phyloP scores from a whole-genome alignment of 2,329 filamentous ascomycete species.

The Cadophora gregata region DNA sequence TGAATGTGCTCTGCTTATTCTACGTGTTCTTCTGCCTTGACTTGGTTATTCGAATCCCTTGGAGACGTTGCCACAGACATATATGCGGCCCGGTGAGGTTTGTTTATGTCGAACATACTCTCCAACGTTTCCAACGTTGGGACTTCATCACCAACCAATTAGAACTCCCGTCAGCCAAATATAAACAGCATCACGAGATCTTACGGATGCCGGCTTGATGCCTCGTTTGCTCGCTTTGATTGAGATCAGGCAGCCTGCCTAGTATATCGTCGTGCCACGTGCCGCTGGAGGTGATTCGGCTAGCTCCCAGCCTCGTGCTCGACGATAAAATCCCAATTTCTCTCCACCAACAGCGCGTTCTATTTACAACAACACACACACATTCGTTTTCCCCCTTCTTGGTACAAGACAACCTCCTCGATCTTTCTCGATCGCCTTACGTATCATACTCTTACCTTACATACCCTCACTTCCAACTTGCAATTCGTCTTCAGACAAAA shows the following conservation, averaged over 20 bases:
- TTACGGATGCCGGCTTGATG: conserved; percentile 10
- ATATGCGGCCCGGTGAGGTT: neutral
- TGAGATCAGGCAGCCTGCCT: neutral
- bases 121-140: neutral
- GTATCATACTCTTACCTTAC: conserved; percentile 16
- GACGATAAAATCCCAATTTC: conserved; percentile 8
- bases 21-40: neutral
- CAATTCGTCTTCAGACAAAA: conserved; percentile 21
- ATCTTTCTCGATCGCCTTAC: conserved; percentile 22
- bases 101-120: neutral
- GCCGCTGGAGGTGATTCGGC: conserved; percentile 4
- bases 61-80: neutral
- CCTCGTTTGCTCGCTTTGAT: conserved; percentile 3
- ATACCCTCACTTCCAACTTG: conserved; percentile 1
- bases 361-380: conserved; percentile 12
- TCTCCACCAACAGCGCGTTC: neutral
- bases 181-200: conserved; percentile 1
- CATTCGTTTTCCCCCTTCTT: conserved; percentile 17
- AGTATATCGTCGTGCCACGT: conserved; percentile 5
- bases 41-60: neutral
- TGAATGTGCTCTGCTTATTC: neutral
- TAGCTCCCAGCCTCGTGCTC: neutral
- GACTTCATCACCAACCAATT: neutral
- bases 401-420: conserved; percentile 20
- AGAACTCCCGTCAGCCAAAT: neutral